These are phyloP conservation scores for Boletus subparvulus DNA, from an alignment of 768 basidiomycete species.

Conservation along the genomic window DNA sequence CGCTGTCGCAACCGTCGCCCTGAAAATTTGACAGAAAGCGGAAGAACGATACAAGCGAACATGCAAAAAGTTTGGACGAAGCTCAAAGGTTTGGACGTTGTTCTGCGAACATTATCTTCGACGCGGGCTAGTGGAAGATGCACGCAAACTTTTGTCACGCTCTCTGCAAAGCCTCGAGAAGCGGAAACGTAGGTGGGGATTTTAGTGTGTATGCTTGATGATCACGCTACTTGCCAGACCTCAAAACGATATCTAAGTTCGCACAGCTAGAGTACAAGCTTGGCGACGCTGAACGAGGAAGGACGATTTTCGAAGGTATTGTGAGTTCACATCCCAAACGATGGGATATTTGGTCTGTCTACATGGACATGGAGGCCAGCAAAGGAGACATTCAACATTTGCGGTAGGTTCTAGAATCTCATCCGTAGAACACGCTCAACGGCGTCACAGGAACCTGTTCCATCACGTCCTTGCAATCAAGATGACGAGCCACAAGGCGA, in stretches of 20 bases:
- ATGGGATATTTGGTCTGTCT: slow-evolving; percentile 94
- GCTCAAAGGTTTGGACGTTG: slow-evolving; percentile 91
- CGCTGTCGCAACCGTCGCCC: background rate
- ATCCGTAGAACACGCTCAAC: background rate
- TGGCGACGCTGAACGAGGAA: slow-evolving; percentile 92
- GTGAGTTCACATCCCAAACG: slow-evolving; percentile 94
- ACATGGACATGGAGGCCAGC: slow-evolving; percentile 93
- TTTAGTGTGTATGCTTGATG: background rate
- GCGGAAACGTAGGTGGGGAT: slow-evolving; percentile 73
- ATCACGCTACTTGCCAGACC: slow-evolving; percentile 49
- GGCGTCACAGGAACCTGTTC: slow-evolving; percentile 69
- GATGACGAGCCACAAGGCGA: slow-evolving; percentile 94
- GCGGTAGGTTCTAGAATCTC: slow-evolving; percentile 45
- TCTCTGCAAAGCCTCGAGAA: slow-evolving; percentile 90
- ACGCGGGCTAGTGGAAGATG: slow-evolving; percentile 70
- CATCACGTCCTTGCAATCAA: slow-evolving; percentile 79
- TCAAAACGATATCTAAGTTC: slow-evolving; percentile 94
- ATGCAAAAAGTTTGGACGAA: slow-evolving; percentile 91
- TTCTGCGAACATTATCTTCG: slow-evolving; percentile 83
- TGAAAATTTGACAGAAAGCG: slow-evolving; percentile 60
- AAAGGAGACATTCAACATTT: slow-evolving; percentile 77
- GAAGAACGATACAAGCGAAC: slow-evolving; percentile 88
- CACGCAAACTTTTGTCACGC: slow-evolving; percentile 82
- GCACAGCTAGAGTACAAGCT: slow-evolving; percentile 93
- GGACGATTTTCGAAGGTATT: slow-evolving; percentile 95